Base-by-base conservation (phyloP, 371 early-diverging fungal genomes). In the Mucor racemosus region DNA sequence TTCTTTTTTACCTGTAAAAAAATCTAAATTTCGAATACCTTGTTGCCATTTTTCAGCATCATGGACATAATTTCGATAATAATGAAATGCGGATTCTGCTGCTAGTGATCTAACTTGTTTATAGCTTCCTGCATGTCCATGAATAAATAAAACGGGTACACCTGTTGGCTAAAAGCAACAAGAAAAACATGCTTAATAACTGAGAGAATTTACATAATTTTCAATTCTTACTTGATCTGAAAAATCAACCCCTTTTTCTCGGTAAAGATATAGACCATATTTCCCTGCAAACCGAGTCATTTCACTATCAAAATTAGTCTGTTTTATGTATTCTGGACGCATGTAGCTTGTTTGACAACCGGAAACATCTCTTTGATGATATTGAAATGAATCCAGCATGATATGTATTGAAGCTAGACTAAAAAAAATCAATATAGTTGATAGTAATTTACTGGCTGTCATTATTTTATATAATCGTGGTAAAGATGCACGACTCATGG, bases 51-150 rank as follows among this genome's bases (percentile, higher is more conserved):
- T 63, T 14, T 69, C 76, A 14, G 34, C 33, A 56, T 77, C 75
- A 62, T 71, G 72, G 15, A 81, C 72, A 61, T 82, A 65, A 36
- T 75, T 64, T 39, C 78, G 72, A 71, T 87, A 84, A 68, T 88
- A 87, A 31, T 84, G 76, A 21, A 78, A 74, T 7, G 92, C 73
- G 5, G 93, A 74, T 35, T 89, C 91, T 36, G 90, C 81, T 17
- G 94, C 96, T 34, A 97, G 80, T 1, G 95, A 92, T 36, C 95
- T 83, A 5, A 92, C 88, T 77, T 97, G 99, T 68, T 91, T 92
- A 69, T 91, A 91, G 65, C 94, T 94, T 10, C 99, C 98, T 15
- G 97, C 96, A 73, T 97, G 94, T 0, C 99, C 99, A 15, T 95
- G 99, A 38, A 98, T 88, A 79, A 98, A 98, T 38, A 98, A 76